Evolutionary conservation across 768 basidiomycete genomes (phyloP).

Genomic region (Gelatoporia subvermispora): DNA sequence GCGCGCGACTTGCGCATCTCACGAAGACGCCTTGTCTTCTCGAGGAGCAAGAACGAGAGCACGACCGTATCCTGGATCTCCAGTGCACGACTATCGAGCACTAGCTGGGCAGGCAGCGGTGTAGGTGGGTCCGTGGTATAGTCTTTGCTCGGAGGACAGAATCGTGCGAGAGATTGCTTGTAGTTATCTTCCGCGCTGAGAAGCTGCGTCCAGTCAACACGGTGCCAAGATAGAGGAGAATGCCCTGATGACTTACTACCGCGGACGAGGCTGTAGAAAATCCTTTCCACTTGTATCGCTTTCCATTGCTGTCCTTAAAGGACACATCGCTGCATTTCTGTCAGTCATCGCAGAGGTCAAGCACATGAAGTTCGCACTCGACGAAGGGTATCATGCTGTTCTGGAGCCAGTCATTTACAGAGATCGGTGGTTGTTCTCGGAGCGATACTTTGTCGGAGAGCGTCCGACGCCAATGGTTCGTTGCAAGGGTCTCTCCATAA

Average conservation of each 20-base stretch:
- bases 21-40: conserved; percentile 31
- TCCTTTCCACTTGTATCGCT: conserved; percentile 40
- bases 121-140: conserved; percentile 15
- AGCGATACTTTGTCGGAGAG: conserved; percentile 31
- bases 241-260: conserved; percentile 21
- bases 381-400: conserved; percentile 37
- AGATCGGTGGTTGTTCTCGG: conserved; percentile 24
- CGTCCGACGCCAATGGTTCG: conserved; percentile 35
- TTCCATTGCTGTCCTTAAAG: conserved; percentile 29
- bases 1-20: conserved; percentile 14
- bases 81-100: conserved; percentile 27
- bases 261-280: conserved; percentile 30
- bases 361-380: conserved; percentile 23
- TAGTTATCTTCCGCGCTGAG: conserved; percentile 29
- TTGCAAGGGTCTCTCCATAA: conserved; percentile 30
- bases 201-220: conserved; percentile 21
- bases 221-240: not conserved
- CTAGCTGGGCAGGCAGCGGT: conserved; percentile 26
- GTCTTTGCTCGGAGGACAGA: conserved; percentile 21
- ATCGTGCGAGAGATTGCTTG: conserved; percentile 31
- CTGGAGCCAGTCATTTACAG: conserved; percentile 34
- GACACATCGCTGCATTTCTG: conserved; percentile 28
- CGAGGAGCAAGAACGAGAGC: conserved; percentile 37
- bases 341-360: not conserved
- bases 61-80: conserved; percentile 35